Evolutionary conservation across 208 protist genomes (phyloP), one percentile per base, ranked within the genome.

Genomic region (Trypanosoma conorhini): DNA sequence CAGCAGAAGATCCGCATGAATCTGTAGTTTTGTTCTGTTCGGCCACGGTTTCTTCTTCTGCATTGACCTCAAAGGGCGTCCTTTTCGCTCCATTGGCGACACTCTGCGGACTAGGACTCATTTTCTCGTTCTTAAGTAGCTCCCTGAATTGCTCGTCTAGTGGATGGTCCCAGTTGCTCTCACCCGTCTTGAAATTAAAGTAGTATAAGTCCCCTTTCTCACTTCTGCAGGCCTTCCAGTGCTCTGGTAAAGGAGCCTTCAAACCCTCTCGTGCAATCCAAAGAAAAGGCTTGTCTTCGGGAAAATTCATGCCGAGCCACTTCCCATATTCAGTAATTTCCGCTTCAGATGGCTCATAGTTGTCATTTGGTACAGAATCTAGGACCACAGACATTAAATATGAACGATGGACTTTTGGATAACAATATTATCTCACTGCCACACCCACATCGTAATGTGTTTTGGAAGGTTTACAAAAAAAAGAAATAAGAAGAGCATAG

Each of bases 121-220:
- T 40, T 42, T 91, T 92, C 67, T 92, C 85, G 4, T 52, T 62
- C 54, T 71, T 74, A 38, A 96, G 83, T 13, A 98, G 65, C 52
- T 94, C 79, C 40, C 86, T 85, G 82, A 95, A 99, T 74, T 98
- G 86, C n/a, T 96, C 81, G 67, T 99, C 97, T 56, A 93, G 82
- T 17, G 97, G 97, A 73, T 99, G 97, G 61, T 98, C 96, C 97
- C 97, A 99, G 62, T 92, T 96, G 51, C 85, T 95, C 52, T 97
- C 72, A 44, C 91, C 93, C 0, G 90, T 96, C 57, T 85, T 87
- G 68, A 98, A 97, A 80, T 99, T 98, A 79, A 98, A 99, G 71
- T 98, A 99, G 74, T 98, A 99, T 13, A 98, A 70, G 46, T 98
- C 91, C 19, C 94, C 93, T 44, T 96, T 92, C 50, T 94, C 80